phyloP scores from a whole-genome alignment of 2,329 filamentous ascomycete species.

The Truncatella angustata region DNA sequence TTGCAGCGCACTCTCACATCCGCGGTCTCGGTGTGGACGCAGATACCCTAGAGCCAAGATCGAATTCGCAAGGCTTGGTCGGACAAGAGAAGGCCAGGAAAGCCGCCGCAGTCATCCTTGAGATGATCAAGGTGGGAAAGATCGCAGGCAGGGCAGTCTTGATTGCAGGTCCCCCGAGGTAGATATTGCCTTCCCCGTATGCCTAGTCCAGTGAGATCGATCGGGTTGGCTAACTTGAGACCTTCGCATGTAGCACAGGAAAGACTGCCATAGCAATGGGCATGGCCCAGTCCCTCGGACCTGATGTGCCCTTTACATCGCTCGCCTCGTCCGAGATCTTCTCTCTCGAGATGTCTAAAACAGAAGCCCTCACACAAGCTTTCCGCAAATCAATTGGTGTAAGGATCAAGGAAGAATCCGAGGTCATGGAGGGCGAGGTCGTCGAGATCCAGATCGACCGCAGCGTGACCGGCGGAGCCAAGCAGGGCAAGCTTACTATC shows the following conservation, averaged over 20 bases:
- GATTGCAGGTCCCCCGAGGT: slow-evolving; percentile 90
- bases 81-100: slow-evolving; percentile 96
- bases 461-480: slow-evolving; percentile 92
- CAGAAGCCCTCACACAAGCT: slow-evolving; percentile 95
- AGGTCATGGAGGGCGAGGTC: slow-evolving; percentile 98
- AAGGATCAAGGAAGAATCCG: slow-evolving; percentile 96
- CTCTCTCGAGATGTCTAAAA: slow-evolving; percentile 99
- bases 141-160: slow-evolving; percentile 93
- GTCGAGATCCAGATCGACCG: slow-evolving; percentile 98
- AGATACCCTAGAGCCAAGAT: slow-evolving; percentile 83
- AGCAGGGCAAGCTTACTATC: slow-evolving; percentile 98
- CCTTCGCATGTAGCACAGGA: slow-evolving; percentile 65
- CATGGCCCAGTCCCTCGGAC: slow-evolving; percentile 92
- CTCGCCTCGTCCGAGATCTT: slow-evolving; percentile 97
- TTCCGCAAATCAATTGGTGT: slow-evolving; percentile 98
- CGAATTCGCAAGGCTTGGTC: slow-evolving; percentile 86
- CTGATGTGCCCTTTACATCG: slow-evolving; percentile 95
- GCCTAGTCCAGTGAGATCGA: not conserved
- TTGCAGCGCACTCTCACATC: slow-evolving; percentile 97
- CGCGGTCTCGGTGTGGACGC: slow-evolving; percentile 90
- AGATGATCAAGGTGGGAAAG: slow-evolving; percentile 99
- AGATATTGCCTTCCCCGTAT: slow-evolving; percentile 17
- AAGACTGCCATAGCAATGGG: slow-evolving; percentile 99
- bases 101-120: slow-evolving; percentile 90
- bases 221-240: not conserved